Evolutionary conservation across 306 rosid genomes (phyloP), one percentile per base, ranked within the genome.

Genomic region (Carpinus fangiana): DNA sequence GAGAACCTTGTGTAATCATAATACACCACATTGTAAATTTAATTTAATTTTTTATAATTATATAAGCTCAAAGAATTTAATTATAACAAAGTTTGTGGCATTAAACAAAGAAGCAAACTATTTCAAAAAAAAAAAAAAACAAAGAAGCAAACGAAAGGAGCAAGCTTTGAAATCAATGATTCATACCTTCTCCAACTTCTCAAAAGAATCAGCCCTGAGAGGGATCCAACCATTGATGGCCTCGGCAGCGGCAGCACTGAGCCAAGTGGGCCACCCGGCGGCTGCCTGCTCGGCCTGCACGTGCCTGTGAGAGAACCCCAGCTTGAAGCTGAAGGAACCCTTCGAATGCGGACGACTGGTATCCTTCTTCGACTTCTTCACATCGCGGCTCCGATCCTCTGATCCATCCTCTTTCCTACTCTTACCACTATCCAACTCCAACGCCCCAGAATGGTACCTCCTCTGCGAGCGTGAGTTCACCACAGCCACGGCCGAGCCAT

Each of bases 211-310:
- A 4, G 99, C 99, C 78, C 87, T 86, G 50, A 96, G 99, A 56
- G 99, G 99, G 0, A 96, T 67, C 99, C 98, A 96, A 3, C 99
- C 99, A 12, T 90, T 87, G 78, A 96, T 73, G 76, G 98, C 99
- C 82, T 93, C 99, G 5, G 88, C 92, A 28, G 98, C 99, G 51
- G 80, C 75, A 77, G 83, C 51, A 34, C 93, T 88, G 54, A 96
- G 96, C 99, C 99, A 96, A 46, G 96, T 78, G n/a, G 99, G 99
- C 99, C 99, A 96, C 2, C 99, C 99, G 76, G 98, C 98, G n/a
- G 99, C 91, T 75, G 80, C 84, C 13, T 86, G 99, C 78, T 96
- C 99, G 8, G 94, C 97, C 55, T 91, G 94, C 12, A 89, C 85
- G 26, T 71, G 34, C 21, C 93, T 81, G 12, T 80, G 84, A 2